Conservation (phyloP, 2,329 filamentous ascomycete genomes). For the Plectosphaerella sp. region DNA sequence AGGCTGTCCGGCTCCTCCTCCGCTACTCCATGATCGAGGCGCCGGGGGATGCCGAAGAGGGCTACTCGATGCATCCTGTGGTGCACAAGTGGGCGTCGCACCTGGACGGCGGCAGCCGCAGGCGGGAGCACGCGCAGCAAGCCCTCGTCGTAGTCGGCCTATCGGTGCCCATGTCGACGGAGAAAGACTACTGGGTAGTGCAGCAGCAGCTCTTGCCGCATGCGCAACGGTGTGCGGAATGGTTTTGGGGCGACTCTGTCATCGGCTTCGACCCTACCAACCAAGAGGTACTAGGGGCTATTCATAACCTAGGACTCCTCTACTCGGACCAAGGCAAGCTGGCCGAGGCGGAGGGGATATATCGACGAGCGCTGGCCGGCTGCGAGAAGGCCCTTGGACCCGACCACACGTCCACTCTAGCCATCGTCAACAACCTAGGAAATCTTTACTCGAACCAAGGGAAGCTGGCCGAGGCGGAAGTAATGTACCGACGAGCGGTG, state of each 20-base stretch:
- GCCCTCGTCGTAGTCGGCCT: background rate
- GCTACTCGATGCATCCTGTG: constrained; percentile 17
- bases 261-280: background rate
- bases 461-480: too few species aligned
- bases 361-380: constrained; percentile 27
- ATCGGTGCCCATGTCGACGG: background rate
- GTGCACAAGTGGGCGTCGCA: constrained; percentile 15
- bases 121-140: background rate
- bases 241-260: background rate
- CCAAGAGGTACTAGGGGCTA: background rate
- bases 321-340: constrained; percentile 42
- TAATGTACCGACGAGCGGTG: too few species aligned
- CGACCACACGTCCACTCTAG: too few species aligned
- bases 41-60: constrained; percentile 5
- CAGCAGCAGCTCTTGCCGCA: background rate
- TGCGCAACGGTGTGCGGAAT: background rate
- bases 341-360: constrained; percentile 57
- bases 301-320: background rate
- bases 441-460: too few species aligned
- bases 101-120: constrained; percentile 1
- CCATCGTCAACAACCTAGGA: too few species aligned
- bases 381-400: too few species aligned
- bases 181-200: background rate
- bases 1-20: constrained; percentile 5
- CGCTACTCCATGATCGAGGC: constrained; percentile 17